Percentiles rank a stretch among this genome's conserved stretches.
These are phyloP conservation scores for Posidonia australis DNA, from an alignment of 106 monocot species.

Conservation along the genomic window DNA sequence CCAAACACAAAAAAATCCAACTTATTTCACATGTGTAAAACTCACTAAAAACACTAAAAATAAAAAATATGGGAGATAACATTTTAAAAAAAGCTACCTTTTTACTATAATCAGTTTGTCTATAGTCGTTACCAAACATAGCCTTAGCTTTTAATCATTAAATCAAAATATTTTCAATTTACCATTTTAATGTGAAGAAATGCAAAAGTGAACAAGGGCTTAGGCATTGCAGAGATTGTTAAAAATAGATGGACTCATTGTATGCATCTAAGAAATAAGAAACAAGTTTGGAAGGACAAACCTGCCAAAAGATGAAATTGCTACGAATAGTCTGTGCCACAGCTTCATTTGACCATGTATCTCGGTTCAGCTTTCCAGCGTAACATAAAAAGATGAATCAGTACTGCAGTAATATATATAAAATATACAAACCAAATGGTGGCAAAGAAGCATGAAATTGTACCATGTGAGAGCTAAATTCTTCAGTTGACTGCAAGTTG, in stretches of 20 bases:
- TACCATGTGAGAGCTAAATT: conserved; percentile 97
- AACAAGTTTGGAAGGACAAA: conserved; percentile 10
- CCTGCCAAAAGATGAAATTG: conserved; percentile 99
- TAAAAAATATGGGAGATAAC: too few species aligned
- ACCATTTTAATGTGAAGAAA: background rate
- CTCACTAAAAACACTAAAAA: too few species aligned
- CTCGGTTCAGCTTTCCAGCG: conserved; percentile 63
- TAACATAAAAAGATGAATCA: conserved; percentile 11
- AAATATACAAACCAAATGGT: background rate
- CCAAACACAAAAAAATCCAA: too few species aligned
- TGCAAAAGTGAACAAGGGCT: background rate
- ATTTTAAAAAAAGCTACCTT: too few species aligned
- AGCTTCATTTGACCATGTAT: conserved; percentile 94
- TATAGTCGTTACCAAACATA: too few species aligned
- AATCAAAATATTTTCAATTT: background rate
- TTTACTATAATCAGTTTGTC: too few species aligned
- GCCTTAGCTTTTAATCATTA: too few species aligned
- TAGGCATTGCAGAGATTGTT: background rate
- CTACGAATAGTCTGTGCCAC: conserved; percentile 73
- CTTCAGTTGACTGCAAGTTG: conserved; percentile 83
- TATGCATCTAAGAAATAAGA: background rate
- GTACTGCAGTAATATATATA: background rate
- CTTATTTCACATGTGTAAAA: too few species aligned
- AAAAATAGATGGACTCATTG: background rate
- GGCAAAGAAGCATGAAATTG: conserved; percentile 2